phyloP scores from a whole-genome alignment of 495 filamentous ascomycete genomes.

The Penicillium waksmanii region DNA sequence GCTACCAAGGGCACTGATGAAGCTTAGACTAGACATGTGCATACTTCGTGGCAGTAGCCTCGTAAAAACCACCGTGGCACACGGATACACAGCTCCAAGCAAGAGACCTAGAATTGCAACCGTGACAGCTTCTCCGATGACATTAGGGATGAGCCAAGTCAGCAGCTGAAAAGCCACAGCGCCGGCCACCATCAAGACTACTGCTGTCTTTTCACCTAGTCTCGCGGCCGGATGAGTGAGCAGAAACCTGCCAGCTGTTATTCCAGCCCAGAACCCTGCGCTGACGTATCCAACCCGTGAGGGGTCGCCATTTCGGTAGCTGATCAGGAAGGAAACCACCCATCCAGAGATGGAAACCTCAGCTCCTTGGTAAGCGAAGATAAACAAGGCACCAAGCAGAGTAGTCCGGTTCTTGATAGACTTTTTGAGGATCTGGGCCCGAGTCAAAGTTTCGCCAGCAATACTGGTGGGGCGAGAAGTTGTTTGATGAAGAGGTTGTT shows the following conservation, averaged over 20 bases:
- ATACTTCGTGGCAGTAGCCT: conserved; percentile 62
- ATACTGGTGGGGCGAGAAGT: conserved; percentile 30
- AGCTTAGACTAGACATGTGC: conserved; percentile 67
- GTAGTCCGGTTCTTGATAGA: conserved; percentile 63
- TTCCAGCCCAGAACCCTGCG: conserved; percentile 81
- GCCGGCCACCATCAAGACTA: conserved; percentile 61
- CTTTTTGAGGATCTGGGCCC: conserved; percentile 59
- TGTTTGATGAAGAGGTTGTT: conserved; percentile 37
- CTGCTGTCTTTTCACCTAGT: conserved; percentile 70
- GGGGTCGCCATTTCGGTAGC: conserved; percentile 66
- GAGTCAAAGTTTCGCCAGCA: conserved; percentile 61
- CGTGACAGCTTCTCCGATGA: conserved; percentile 71
- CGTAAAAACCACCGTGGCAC: conserved; percentile 67
- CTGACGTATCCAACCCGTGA: conserved; percentile 77
- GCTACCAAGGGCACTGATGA: conserved; percentile 74
- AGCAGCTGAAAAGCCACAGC: conserved; percentile 69
- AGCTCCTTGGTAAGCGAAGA: conserved; percentile 81
- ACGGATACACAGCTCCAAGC: conserved; percentile 79
- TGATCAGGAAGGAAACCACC: conserved; percentile 81
- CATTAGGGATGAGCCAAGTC: conserved; percentile 73
- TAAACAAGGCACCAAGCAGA: conserved; percentile 72
- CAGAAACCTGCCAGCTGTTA: conserved; percentile 71
- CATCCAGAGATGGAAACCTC: conserved; percentile 80
- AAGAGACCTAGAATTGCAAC: conserved; percentile 74
- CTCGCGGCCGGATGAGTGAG: conserved; percentile 64